Base-by-base conservation (phyloP, 805 yeast species). In the Candida oleophila region DNA sequence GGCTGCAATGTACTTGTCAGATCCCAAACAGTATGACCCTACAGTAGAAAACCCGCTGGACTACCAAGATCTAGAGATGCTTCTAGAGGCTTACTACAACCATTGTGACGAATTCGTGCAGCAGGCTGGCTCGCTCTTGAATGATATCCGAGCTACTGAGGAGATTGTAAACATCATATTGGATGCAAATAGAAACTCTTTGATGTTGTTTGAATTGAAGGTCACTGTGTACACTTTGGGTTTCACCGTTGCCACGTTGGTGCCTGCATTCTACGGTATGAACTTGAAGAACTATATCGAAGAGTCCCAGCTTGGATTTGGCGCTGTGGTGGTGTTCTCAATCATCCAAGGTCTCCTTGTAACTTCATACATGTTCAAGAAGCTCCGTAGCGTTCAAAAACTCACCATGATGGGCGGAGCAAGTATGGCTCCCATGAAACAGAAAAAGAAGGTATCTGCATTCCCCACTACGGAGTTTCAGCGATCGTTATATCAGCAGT, bases 81-180 rank as follows among this genome's bases (percentile, higher is more conserved):
- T 91, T 42, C 62, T 91, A 18, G 97, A 91, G 60, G 81, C 96
- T 0, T 91, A 91, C 66, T 90, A 88, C 65, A 85, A 87, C 49
- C 97, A 90, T 56, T 85, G 92, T 60, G 97, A 91, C 60, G 97
- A 91, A 68, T 83, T 87, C 54, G 97, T 90, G 4, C 97, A 91
- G 64, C 92, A 87, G 55, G 84, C 96, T 0, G 96, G 88, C 38
- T 84, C 92, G 3, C 69, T 90, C 46, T 80, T 87, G 18, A 83
- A 83, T 55, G 96, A 91, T 60, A 89, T 91, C 55, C 83, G 82
- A 59, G 87, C 94, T 14, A 91, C 97, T 0, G 97, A 90, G 60
- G 97, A 91, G 57, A 88, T 91, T 60, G 91, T 89, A 49, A 90
- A 90, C 60, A 90, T 91, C 56, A 90, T 91, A 50, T 66, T 91